phyloP scores from a whole-genome alignment of 2,329 filamentous ascomycete genomes.

The Aspergillus oerlinghausenensis region DNA sequence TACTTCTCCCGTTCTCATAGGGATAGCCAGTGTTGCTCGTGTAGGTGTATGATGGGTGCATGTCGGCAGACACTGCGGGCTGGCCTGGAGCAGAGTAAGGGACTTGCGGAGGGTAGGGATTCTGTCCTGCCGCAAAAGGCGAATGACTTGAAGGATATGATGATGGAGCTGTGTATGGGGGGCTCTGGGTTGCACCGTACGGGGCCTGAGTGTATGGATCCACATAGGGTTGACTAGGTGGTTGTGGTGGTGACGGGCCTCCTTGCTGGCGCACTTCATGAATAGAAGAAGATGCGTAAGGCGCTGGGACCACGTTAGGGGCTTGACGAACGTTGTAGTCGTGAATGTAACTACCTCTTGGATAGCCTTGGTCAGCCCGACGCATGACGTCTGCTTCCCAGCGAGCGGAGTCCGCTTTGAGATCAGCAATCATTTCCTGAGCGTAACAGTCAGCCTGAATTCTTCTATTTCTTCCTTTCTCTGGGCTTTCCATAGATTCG shows the following conservation, averaged over 20 bases:
- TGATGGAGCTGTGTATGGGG: conserved; percentile 28
- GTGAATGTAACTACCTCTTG: conserved; percentile 40
- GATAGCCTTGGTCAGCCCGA: conserved; percentile 38
- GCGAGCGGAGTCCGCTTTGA: conserved; percentile 50
- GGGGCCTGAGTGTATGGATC: conserved; percentile 32
- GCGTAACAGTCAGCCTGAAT: conserved; percentile 18
- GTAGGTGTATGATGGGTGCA: conserved; percentile 38
- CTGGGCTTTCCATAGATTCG: background rate
- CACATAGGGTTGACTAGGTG: conserved; percentile 31
- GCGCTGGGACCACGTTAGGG: conserved; percentile 36
- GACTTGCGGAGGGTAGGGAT: conserved; percentile 32
- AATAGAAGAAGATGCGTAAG: conserved; percentile 33
- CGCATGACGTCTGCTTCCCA: conserved; percentile 45
- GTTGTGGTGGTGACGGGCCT: conserved; percentile 35
- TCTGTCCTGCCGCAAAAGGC: conserved; percentile 30
- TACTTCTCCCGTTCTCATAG: conserved; percentile 35
- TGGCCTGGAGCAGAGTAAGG: conserved; percentile 32
- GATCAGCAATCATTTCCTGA: conserved; percentile 53
- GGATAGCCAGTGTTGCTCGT: conserved; percentile 28
- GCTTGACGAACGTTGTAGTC: conserved; percentile 31
- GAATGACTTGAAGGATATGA: conserved; percentile 32
- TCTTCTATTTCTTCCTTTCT: conserved; percentile 2
- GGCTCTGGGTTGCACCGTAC: conserved; percentile 30
- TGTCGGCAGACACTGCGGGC: conserved; percentile 36
- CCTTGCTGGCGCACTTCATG: conserved; percentile 36